Evolutionary conservation across 2,329 filamentous ascomycete genomes (phyloP).

Genomic region (Colletotrichum sublineola): DNA sequence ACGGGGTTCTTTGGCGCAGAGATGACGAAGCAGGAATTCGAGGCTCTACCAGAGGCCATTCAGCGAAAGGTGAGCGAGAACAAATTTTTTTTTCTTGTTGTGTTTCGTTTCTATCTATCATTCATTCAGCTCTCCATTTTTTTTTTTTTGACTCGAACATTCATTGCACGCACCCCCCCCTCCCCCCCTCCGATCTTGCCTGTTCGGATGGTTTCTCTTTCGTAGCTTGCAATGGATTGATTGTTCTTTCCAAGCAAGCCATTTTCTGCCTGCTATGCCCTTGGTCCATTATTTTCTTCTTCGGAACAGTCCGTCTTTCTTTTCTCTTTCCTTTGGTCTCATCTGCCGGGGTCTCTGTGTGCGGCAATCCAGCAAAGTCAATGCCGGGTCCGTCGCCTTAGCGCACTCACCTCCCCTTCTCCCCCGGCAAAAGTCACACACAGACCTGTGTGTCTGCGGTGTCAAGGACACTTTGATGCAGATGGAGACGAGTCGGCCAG

Average conservation of each 20-base stretch:
- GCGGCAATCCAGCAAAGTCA: slow-evolving; percentile 5
- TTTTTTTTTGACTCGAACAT: no score
- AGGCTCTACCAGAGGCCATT: slow-evolving; percentile 66
- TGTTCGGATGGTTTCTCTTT: neutral
- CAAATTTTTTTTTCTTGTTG: slow-evolving; percentile 1
- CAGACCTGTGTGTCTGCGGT: neutral
- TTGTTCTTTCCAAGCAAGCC: neutral
- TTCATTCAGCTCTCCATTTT: no score
- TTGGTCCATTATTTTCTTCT: neutral
- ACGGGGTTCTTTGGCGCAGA: slow-evolving; percentile 38
- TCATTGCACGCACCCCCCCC: neutral
- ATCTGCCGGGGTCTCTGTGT: slow-evolving; percentile 19
- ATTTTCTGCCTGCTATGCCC: neutral
- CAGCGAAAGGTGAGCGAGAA: slow-evolving; percentile 67
- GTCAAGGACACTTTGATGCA: slow-evolving; percentile 8
- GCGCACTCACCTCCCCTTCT: neutral
- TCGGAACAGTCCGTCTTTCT: neutral
- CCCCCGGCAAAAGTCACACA: neutral
- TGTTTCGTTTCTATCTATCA: neutral
- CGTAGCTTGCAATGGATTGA: neutral
- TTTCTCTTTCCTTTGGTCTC: slow-evolving; percentile 5
- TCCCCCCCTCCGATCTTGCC: neutral
- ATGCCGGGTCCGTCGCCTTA: slow-evolving; percentile 23
- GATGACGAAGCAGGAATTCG: slow-evolving; percentile 59
- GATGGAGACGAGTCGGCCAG: slow-evolving; percentile 5